phyloP scores from a whole-genome alignment of 257 asterid genomes.

The Penstemon eatonii region DNA sequence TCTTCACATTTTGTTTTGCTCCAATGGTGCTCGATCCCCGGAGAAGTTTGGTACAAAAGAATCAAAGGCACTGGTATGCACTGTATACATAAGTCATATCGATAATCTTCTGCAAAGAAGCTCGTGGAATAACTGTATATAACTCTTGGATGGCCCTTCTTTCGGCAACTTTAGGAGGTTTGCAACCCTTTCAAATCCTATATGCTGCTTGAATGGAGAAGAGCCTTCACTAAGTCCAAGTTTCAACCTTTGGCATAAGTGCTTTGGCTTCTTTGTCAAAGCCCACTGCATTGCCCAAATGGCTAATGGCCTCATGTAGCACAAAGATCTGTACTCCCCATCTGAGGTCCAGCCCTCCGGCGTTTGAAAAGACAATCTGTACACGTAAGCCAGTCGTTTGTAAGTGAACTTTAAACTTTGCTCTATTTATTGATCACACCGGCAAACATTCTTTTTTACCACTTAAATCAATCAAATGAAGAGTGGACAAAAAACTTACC shows the following conservation, averaged over 20 bases:
- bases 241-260: constrained; percentile 9
- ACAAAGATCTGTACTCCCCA: constrained; percentile 43
- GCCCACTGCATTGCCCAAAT: constrained; percentile 66
- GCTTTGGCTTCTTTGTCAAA: constrained; percentile 31
- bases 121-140: constrained; percentile 44
- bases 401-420: no score
- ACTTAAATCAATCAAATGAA: not conserved
- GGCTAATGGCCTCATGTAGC: constrained; percentile 53
- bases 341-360: constrained; percentile 50
- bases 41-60: no score
- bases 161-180: constrained; percentile 43
- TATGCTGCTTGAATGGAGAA: constrained; percentile 21
- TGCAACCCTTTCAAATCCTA: constrained; percentile 47
- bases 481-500: constrained; percentile 22
- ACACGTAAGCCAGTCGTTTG: not conserved
- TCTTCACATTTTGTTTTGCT: no score
- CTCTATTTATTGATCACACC: no score
- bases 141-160: constrained; percentile 45
- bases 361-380: constrained; percentile 47
- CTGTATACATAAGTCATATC: constrained; percentile 1
- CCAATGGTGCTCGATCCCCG: no score
- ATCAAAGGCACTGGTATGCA: no score
- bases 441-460: no score
- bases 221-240: constrained; percentile 1
- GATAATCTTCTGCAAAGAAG: constrained; percentile 38